phyloP scores from a whole-genome alignment of 352 stramenopile genomes.

The Pythium brassicae region DNA sequence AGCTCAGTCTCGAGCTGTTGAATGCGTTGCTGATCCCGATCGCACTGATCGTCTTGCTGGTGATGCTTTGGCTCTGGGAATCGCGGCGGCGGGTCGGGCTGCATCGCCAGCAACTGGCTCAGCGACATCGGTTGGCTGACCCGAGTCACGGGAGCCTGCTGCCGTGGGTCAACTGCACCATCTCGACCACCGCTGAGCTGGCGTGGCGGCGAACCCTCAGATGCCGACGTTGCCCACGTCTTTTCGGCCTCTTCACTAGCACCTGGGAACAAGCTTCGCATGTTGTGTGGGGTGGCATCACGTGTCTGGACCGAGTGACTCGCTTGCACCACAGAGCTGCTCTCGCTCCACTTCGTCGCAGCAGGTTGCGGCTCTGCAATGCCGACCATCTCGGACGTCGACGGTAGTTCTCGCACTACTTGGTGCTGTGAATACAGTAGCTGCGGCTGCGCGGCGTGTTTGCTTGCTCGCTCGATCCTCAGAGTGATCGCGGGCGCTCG shows the following conservation, averaged over 20 bases:
- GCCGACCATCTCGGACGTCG: conserved; percentile 39
- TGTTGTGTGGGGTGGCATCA: neutral
- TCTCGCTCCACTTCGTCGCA: no score
- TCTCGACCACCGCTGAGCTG: no score
- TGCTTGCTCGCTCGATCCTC: conserved; percentile 5
- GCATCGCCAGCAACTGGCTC: conserved; percentile 7
- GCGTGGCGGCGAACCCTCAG: no score
- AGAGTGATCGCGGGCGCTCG: conserved; percentile 4
- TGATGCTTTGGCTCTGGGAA: neutral
- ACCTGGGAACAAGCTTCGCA: no score
- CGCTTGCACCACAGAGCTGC: neutral
- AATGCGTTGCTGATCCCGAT: neutral
- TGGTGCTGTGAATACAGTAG: neutral
- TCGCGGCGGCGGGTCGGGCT: neutral
- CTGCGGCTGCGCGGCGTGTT: neutral
- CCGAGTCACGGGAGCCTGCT: neutral
- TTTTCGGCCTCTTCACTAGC: no score
- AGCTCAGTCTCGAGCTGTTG: conserved; percentile 12
- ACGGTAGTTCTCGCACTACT: conserved; percentile 21
- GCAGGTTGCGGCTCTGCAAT: conserved; percentile 11
- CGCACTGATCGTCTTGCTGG: neutral
- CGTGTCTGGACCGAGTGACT: neutral
- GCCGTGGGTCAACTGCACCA: no score
- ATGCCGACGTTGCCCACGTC: no score
- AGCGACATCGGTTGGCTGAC: conserved; percentile 7